Evolutionary conservation across 2,329 filamentous ascomycete genomes (phyloP), one percentile per base, ranked within the genome.

Genomic region (Albophoma yamanashiensis): DNA sequence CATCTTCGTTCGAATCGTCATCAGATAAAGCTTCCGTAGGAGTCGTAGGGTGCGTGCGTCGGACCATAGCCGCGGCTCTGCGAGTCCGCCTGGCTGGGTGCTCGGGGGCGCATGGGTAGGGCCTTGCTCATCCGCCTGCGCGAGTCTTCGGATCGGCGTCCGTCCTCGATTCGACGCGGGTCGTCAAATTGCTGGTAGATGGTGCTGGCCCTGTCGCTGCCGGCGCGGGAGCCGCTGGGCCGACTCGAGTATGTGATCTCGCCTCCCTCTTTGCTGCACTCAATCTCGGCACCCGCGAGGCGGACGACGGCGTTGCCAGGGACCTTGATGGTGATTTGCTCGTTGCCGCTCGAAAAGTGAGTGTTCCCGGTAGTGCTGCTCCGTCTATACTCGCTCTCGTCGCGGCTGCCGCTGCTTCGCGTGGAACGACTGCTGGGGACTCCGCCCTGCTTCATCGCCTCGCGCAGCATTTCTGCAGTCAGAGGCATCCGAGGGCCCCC

Each of bases 291-390:
- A 36, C 79, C 79, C 43, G 79, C 79, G 34, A 85, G 76, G 63
- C 80, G 79, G 60, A 87, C 78, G 27, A 79, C 75, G n/a, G 82
- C 79, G 39, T 75, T 76, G 15, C 82, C 82, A 31, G 78, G 80
- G 55, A 87, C 76, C 64, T 82, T 82, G 69, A 87, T 86, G 20
- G 82, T 87, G 60, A 86, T 75, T 62, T 86, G 82, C 43, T 86
- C 82, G 59, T 63, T 77, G 60, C 77, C 80, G 3, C 71, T 71
- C 5, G 71, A 75, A 9, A 80, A 82, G 40, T 81, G 75, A 4
- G 84, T 87, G 12, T 84, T 83, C 47, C 82, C 79, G 15, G 84
- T 87, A 0, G 84, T 84, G 36, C 82, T 82, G 59, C 83, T 86
- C 63, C 82, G 81, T 64, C 79, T 79, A 70, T 81, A 85, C 60